phyloP scores from a whole-genome alignment of 495 filamentous ascomycete genomes.

The Penicillium argentinense region DNA sequence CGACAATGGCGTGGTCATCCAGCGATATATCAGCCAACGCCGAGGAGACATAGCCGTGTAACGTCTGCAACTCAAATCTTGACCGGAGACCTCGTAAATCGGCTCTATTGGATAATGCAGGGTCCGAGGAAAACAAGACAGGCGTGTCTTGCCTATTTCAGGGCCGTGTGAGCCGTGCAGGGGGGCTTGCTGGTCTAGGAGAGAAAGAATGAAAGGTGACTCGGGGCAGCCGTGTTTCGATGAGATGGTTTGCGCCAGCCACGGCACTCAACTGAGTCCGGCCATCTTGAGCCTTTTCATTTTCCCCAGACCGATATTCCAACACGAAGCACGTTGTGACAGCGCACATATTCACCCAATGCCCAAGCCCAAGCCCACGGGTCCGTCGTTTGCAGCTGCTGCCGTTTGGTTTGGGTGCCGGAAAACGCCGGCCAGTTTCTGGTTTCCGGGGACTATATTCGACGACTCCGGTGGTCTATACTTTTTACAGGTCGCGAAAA shows the following conservation, averaged over 20 bases:
- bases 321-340: conserved; percentile 6
- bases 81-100: conserved; percentile 1
- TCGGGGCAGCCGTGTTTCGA: conserved; percentile 1
- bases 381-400: conserved; percentile 14
- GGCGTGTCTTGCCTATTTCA: conserved; percentile 6
- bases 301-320: background rate
- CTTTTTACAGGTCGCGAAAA: conserved; percentile 3
- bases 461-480: background rate
- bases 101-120: conserved; percentile 18
- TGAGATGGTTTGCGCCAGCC: background rate
- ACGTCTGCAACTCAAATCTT: conserved; percentile 11
- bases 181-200: conserved; percentile 5
- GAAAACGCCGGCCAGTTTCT: conserved; percentile 18
- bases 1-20: conserved; percentile 2
- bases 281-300: conserved; percentile 3
- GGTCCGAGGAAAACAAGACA: conserved; percentile 11
- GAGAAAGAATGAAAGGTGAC: conserved; percentile 9
- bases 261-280: background rate
- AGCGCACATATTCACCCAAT: conserved; percentile 5
- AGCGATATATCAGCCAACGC: conserved; percentile 19
- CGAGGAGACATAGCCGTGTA: conserved; percentile 16
- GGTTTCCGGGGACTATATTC: background rate
- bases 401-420: conserved; percentile 22
- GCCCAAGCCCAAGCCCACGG: conserved; percentile 3
- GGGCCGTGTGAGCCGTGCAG: conserved; percentile 12